Evolutionary conservation across 108 stramenopile genomes (phyloP).

Genomic region (Chaetoceros muelleri): DNA sequence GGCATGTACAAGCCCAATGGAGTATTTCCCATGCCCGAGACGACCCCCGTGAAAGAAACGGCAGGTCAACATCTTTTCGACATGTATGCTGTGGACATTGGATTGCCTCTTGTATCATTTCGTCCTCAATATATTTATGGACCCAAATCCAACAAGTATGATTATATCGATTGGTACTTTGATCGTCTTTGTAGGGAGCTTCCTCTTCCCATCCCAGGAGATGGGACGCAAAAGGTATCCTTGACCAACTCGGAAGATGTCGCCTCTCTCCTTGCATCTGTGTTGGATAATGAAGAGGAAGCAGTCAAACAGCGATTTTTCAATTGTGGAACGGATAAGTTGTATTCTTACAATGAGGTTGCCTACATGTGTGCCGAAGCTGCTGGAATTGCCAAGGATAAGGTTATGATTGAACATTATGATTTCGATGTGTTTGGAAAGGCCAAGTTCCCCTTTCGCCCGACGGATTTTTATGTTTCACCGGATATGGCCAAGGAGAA

Average conservation of each 20-base stretch:
- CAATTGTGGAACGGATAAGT: conserved; percentile 75
- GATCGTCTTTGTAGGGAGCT: conserved; percentile 47
- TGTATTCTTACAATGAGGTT: conserved; percentile 63
- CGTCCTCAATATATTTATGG: conserved; percentile 82
- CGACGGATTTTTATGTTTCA: conserved; percentile 67
- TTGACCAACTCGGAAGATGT: conserved; percentile 76
- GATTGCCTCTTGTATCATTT: conserved; percentile 66
- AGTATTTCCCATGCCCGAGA: conserved; percentile 70
- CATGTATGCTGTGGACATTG: conserved; percentile 45
- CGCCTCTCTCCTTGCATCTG: conserved; percentile 54
- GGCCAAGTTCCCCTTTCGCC: conserved; percentile 68
- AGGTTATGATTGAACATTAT: conserved; percentile 53
- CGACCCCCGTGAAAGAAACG: conserved; percentile 62
- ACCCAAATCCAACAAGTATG: conserved; percentile 67
- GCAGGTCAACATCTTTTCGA: conserved; percentile 64
- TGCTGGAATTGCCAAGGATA: conserved; percentile 41
- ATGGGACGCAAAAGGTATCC: conserved; percentile 71
- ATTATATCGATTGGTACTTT: conserved; percentile 82
- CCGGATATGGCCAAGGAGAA: conserved; percentile 65
- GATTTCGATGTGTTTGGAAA: conserved; percentile 48
- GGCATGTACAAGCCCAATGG: conserved; percentile 67
- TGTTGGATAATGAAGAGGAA: conserved; percentile 58
- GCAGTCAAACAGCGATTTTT: conserved; percentile 66
- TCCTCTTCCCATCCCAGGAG: conserved; percentile 65
- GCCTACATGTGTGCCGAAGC: conserved; percentile 66